phyloP scores from a whole-genome alignment of 2,329 filamentous ascomycete species.

The Pseudopyrenochaeta lycopersici region DNA sequence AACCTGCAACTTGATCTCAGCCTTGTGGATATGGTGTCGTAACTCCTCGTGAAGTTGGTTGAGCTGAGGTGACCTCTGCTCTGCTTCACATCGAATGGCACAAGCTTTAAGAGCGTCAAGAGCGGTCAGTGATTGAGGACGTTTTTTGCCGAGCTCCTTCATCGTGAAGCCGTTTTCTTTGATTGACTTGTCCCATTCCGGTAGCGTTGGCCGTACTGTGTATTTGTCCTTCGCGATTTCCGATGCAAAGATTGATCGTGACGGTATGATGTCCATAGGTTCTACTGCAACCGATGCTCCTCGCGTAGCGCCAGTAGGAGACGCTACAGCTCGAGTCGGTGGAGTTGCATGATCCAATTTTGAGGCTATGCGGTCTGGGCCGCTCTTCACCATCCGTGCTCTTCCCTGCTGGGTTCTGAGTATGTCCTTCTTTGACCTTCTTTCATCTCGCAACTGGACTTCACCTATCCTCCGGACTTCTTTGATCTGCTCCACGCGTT shows the following conservation, averaged over 20 bases:
- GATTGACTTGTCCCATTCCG: constrained; percentile 26
- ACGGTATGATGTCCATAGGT: not conserved
- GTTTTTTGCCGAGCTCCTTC: constrained; percentile 17
- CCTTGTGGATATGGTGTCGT: constrained; percentile 49
- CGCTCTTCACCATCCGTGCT: not conserved
- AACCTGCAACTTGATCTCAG: constrained; percentile 47
- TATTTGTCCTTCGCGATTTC: constrained; percentile 1
- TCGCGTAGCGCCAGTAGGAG: constrained; percentile 1
- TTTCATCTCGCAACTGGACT: not conserved
- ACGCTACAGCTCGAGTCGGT: constrained; percentile 4
- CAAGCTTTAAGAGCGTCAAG: constrained; percentile 36
- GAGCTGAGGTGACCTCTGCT: constrained; percentile 3
- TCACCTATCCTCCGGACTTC: constrained; percentile 3
- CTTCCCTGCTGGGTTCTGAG: not conserved
- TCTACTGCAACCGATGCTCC: not conserved
- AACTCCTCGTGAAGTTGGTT: constrained; percentile 40
- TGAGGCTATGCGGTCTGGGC: not conserved
- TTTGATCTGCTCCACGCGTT: not conserved
- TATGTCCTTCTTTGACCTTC: constrained; percentile 1
- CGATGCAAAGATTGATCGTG: not conserved
- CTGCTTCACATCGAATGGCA: constrained; percentile 26
- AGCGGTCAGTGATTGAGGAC: constrained; percentile 17
- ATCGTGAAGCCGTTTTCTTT: not conserved
- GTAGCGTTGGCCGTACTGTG: not conserved
- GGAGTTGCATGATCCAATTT: not conserved